These are phyloP conservation scores for Spirogloea muscicola DNA, from an alignment of 139 green algal species.

Conservation along the genomic window DNA sequence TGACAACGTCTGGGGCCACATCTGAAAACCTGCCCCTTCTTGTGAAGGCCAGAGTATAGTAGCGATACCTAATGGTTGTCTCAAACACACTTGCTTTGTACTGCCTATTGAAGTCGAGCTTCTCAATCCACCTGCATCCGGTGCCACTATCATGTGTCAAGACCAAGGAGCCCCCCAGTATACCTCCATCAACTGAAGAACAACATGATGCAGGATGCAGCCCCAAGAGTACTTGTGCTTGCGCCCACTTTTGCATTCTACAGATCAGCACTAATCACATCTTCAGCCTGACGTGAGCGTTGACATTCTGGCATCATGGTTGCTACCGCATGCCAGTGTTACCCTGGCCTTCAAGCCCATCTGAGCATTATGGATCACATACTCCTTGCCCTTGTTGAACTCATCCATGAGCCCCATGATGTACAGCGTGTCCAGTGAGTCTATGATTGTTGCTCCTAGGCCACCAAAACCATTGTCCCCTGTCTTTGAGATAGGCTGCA, in stretches of 20 bases:
- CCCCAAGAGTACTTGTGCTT: too few relatives aligned
- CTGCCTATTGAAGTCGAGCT: slow-evolving; percentile 56
- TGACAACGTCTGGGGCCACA: neutral
- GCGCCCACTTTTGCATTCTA: too few relatives aligned
- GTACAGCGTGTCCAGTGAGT: slow-evolving; percentile 68
- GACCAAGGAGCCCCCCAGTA: too few relatives aligned
- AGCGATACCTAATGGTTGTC: slow-evolving; percentile 56
- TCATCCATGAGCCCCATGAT: slow-evolving; percentile 63
- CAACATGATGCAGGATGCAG: too few relatives aligned
- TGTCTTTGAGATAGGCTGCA: slow-evolving; percentile 37
- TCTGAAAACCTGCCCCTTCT: neutral
- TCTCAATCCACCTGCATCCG: slow-evolving; percentile 54
- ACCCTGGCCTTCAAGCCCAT: too few relatives aligned
- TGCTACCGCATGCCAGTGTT: too few relatives aligned
- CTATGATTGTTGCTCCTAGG: slow-evolving; percentile 61
- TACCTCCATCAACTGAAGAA: too few relatives aligned
- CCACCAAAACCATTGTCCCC: slow-evolving; percentile 51
- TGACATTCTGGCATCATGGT: too few relatives aligned
- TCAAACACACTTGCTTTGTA: slow-evolving; percentile 59
- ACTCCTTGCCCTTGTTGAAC: slow-evolving; percentile 47
- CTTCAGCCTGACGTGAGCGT: too few relatives aligned
- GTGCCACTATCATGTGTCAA: too few relatives aligned
- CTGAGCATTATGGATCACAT: too few relatives aligned
- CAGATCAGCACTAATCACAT: too few relatives aligned
- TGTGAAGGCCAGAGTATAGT: neutral